These are phyloP conservation scores for Boletus smithii DNA, from an alignment of 1,284 basidiomycete species.

Conservation along the genomic window DNA sequence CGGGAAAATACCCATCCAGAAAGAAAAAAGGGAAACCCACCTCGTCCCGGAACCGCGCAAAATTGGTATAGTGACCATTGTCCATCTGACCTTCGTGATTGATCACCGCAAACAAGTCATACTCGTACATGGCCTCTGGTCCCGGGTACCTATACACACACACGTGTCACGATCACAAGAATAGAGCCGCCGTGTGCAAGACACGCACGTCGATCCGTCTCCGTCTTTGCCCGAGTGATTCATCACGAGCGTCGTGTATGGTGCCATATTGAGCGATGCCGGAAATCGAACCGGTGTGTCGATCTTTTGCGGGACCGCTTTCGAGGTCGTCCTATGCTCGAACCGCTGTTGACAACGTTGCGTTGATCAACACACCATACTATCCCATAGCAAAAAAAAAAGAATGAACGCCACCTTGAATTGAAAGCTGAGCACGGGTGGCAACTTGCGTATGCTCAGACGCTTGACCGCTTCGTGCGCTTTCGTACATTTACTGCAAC, in stretches of 20 bases:
- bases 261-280: constrained; percentile 81
- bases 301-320: constrained; percentile 74
- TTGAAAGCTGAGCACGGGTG: constrained; percentile 91
- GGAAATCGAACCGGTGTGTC: constrained; percentile 85
- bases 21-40: constrained; percentile 40
- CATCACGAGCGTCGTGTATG: constrained; percentile 71
- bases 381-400: too few relatives aligned
- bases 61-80: constrained; percentile 93
- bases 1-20: not conserved
- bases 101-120: constrained; percentile 91
- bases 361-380: too few relatives aligned
- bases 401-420: constrained; percentile 73
- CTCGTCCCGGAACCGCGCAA: constrained; percentile 71
- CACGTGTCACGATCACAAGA: not conserved
- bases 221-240: constrained; percentile 44
- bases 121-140: constrained; percentile 76
- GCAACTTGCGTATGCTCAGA: constrained; percentile 80
- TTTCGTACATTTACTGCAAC: constrained; percentile 70
- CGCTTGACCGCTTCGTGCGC: constrained; percentile 77
- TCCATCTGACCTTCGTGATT: constrained; percentile 94
- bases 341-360: constrained; percentile 74
- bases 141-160: constrained; percentile 48
- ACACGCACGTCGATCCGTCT: constrained; percentile 36
- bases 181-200: not conserved
- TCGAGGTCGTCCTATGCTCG: constrained; percentile 80